A percentile compares a stretch with the other conserved stretches of the same genome.
Evolutionary conservation across 495 filamentous ascomycete genomes (phyloP).

Genomic region (Cetradonia linearis): DNA sequence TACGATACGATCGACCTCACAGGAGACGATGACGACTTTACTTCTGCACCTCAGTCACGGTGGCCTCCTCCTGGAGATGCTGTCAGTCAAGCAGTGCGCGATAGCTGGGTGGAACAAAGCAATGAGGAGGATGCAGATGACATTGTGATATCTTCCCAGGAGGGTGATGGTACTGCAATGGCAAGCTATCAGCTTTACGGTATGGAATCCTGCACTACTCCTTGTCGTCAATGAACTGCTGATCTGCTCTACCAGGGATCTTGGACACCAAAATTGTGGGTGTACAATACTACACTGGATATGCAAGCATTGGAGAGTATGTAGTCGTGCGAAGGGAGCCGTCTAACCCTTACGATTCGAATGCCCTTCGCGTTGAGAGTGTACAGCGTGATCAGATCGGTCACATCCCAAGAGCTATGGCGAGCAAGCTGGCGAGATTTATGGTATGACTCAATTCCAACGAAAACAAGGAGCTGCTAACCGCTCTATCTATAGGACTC

Average conservation of each 20-base stretch:
- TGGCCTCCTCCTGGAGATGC: constrained; percentile 18
- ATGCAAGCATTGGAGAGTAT: constrained; percentile 60
- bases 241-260: constrained; percentile 26
- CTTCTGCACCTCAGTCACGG: background rate
- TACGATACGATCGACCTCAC: constrained; percentile 35
- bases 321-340: constrained; percentile 62
- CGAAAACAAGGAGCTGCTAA: constrained; percentile 14
- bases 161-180: constrained; percentile 35
- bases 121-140: constrained; percentile 27
- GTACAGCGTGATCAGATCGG: constrained; percentile 72
- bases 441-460: constrained; percentile 37
- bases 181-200: constrained; percentile 44
- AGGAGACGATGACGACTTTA: constrained; percentile 32
- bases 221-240: background rate
- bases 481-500: constrained; percentile 34
- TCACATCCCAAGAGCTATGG: constrained; percentile 58
- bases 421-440: constrained; percentile 61
- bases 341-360: constrained; percentile 59
- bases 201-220: constrained; percentile 13
- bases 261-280: constrained; percentile 65
- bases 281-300: constrained; percentile 64
- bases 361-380: constrained; percentile 74
- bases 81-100: constrained; percentile 19
- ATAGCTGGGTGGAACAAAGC: constrained; percentile 24
- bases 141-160: constrained; percentile 33